Conservation (phyloP, 352 stramenopile genomes). For the Phytophthora nicotianae region DNA sequence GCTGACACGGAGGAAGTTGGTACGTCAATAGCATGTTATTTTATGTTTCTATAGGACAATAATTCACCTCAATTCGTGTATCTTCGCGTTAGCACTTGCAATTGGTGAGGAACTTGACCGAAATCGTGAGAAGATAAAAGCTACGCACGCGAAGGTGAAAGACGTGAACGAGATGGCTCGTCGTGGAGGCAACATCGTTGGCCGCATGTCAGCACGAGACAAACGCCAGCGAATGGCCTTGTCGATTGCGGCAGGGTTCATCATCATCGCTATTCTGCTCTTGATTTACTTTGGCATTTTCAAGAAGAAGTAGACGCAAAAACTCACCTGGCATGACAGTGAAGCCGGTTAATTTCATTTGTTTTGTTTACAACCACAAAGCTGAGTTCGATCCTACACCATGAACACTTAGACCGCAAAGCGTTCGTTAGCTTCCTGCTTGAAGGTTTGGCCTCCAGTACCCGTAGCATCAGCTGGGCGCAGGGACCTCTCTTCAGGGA, state of each 20-base stretch:
- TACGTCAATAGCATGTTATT: slow-evolving; percentile 37
- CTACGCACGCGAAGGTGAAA: slow-evolving; percentile 85
- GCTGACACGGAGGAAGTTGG: slow-evolving; percentile 88
- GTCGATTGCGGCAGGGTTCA: slow-evolving; percentile 75
- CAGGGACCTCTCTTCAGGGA: slow-evolving; percentile 33
- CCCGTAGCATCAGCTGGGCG: slow-evolving; percentile 39
- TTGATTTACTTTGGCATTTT: slow-evolving; percentile 92
- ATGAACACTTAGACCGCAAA: slow-evolving; percentile 57
- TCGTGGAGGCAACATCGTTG: slow-evolving; percentile 81
- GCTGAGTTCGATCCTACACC: background rate
- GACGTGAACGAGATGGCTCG: slow-evolving; percentile 86
- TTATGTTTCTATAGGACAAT: background rate
- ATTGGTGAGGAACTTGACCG: slow-evolving; percentile 84
- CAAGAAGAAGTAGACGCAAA: slow-evolving; percentile 64
- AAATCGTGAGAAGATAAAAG: slow-evolving; percentile 88
- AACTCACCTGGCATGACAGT: slow-evolving; percentile 3
- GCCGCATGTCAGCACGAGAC: slow-evolving; percentile 85
- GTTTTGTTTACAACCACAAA: slow-evolving; percentile 28
- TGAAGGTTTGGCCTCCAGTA: slow-evolving; percentile 53
- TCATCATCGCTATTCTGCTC: slow-evolving; percentile 81
- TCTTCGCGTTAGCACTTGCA: slow-evolving; percentile 49
- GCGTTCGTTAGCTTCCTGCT: slow-evolving; percentile 61
- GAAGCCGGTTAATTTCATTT: slow-evolving; percentile 28
- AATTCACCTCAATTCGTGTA: slow-evolving; percentile 1
- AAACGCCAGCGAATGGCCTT: slow-evolving; percentile 80